Percentiles rank a stretch among this genome's conserved stretches.
phyloP scores from a whole-genome alignment of 257 asterid species.

The Solanum boliviense region DNA sequence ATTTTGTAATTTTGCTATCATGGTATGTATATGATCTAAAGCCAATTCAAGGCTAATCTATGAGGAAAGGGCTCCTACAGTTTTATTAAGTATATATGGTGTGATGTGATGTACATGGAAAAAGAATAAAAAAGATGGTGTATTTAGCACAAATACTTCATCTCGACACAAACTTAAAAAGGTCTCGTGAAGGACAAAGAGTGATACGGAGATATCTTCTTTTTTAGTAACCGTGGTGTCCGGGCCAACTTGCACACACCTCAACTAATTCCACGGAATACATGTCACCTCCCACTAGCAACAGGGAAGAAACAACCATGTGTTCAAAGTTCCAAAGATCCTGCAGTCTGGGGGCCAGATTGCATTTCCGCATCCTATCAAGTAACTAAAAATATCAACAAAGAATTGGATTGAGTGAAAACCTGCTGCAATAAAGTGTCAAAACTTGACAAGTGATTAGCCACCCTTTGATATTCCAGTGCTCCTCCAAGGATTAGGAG shows the following conservation, averaged over 20 bases:
- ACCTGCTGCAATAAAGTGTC: slow-evolving; percentile 98
- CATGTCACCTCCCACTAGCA: neutral
- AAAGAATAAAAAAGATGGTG: neutral
- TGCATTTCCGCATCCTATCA: neutral
- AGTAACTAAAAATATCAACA: neutral
- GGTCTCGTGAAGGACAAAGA: neutral
- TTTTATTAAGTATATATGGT: neutral
- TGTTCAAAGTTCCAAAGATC: neutral
- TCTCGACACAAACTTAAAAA: neutral
- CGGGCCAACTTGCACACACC: neutral
- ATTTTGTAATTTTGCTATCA: neutral
- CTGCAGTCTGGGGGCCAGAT: neutral
- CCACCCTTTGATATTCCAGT: slow-evolving; percentile 91
- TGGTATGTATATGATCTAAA: neutral
- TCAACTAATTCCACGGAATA: neutral
- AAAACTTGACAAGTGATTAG: slow-evolving; percentile 82
- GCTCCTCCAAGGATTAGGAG: slow-evolving; percentile 90
- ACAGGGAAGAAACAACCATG: neutral
- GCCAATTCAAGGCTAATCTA: neutral
- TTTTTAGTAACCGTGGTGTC: neutral
- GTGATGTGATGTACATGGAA: neutral
- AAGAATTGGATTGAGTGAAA: slow-evolving; percentile 4
- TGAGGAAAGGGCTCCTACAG: neutral
- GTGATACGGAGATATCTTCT: neutral
- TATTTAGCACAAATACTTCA: neutral